These are phyloP conservation scores for Pilatotrama ljubarskyi DNA, from an alignment of 768 basidiomycete genomes.

Conservation along the genomic window DNA sequence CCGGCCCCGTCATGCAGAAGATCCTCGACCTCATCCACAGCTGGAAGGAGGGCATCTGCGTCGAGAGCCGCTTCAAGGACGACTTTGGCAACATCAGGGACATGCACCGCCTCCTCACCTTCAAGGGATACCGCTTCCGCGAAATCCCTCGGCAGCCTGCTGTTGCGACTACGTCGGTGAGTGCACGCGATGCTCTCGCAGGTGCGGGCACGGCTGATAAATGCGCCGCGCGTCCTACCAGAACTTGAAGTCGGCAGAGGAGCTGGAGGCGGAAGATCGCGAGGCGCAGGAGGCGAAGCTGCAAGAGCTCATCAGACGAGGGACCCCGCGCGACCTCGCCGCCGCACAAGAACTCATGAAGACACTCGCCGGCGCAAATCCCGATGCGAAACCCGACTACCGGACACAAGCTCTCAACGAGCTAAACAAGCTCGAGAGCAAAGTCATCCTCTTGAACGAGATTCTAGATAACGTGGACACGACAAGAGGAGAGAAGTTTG, in stretches of 20 bases:
- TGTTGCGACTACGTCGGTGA: constrained; percentile 44
- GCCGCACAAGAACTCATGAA: constrained; percentile 99
- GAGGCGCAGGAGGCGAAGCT: constrained; percentile 95
- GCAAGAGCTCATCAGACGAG: constrained; percentile 96
- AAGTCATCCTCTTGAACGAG: constrained; percentile 94
- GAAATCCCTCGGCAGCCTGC: constrained; percentile 41
- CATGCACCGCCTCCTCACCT: constrained; percentile 92
- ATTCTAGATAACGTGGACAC: constrained; percentile 91
- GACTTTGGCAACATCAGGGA: constrained; percentile 96
- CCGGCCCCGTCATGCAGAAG: constrained; percentile 91
- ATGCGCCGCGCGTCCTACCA: constrained; percentile 29
- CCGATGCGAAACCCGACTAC: constrained; percentile 93
- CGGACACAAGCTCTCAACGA: constrained; percentile 86
- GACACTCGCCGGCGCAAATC: constrained; percentile 89
- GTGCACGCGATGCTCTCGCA: constrained; percentile 19
- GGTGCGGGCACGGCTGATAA: neutral
- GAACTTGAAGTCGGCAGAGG: constrained; percentile 93
- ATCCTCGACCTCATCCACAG: constrained; percentile 89
- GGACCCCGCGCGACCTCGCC: constrained; percentile 92
- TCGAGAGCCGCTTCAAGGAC: constrained; percentile 89
- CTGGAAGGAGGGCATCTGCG: constrained; percentile 95
- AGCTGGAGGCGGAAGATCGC: constrained; percentile 94
- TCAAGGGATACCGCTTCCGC: constrained; percentile 88
- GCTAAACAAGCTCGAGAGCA: constrained; percentile 91
- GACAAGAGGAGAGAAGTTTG: constrained; percentile 73